Base-by-base conservation (phyloP, 164 flowering plant species). In the Vitis amurensis region DNA sequence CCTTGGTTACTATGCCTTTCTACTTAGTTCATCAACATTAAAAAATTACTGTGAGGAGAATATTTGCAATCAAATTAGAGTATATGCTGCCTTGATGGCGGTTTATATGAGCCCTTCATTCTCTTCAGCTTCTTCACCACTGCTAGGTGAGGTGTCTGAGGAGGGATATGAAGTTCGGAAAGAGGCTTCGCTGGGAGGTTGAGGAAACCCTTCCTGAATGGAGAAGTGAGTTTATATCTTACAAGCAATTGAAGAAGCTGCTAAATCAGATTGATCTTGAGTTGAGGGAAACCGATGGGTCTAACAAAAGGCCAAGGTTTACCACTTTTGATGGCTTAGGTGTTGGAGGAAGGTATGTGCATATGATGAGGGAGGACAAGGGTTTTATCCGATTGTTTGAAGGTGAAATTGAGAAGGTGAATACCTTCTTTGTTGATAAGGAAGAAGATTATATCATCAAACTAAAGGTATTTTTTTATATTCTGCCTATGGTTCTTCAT, bases 161-260 rank as follows among this genome's bases (percentile, higher is more conserved):
- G 9, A 23, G 29, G 29, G 57, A 55, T 23, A 76, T 76, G 78
- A 61, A 76, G 50, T 63, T 59, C 9, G 68, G 74, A 23, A 76
- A 76, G 63, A 71, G 56, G 23, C 58, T 67, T 37, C 58, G 68
- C 4, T 56, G n/a, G 7, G 68, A 71, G 74, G 64, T 76, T 6
- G 78, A 68, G 12, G 55, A 63, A n/a, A 50, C n/a, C 55, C 7
- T 67, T 30, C 74, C 74, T 6, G 72, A 67, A 30, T 76, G 78
- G 78, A 64, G 44, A 58, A 47, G 67, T 12, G 27, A 71, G 66
- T 67, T 71, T 8, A 67, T 76, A 15, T 57, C 68, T 15, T 76
- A 76, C 61, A 71, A 76, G 68, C 17, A 49, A n/a, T 47, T 76
- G 72, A 76, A 76, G 74, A 62, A 67, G 62, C 64, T 70, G 31